Conservation (phyloP, 2,329 filamentous ascomycete species). For the Paecilomyces sp. region DNA sequence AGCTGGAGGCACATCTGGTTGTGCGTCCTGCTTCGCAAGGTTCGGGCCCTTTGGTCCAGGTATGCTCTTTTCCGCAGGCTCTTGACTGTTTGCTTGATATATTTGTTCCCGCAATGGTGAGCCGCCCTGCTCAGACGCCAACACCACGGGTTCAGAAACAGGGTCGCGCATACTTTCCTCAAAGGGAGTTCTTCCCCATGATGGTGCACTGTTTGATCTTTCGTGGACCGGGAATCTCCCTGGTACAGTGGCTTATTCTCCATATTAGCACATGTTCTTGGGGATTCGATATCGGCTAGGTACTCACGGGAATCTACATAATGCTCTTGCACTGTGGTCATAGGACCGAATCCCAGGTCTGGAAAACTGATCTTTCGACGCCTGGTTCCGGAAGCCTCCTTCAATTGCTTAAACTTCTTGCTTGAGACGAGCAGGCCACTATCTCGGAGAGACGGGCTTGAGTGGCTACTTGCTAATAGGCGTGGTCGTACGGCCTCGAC, state of each 20-base stretch:
- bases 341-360: constrained; percentile 8
- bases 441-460: constrained; percentile 2
- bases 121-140: constrained; percentile 2
- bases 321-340: constrained; percentile 12
- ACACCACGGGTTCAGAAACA: constrained; percentile 7
- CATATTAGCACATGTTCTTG: neutral
- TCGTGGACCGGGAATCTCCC: constrained; percentile 17
- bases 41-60: neutral
- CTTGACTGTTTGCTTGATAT: neutral
- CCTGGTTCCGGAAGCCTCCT: constrained; percentile 7
- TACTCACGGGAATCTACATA: constrained; percentile 20
- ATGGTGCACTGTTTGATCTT: constrained; percentile 18
- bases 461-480: constrained; percentile 3
- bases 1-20: constrained; percentile 11
- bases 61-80: neutral
- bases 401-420: constrained; percentile 6
- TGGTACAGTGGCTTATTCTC: constrained; percentile 20
- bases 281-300: neutral
- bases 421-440: neutral
- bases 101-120: neutral
- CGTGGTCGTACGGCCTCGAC: neutral
- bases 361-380: constrained; percentile 14
- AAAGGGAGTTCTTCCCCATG: constrained; percentile 5
- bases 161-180: constrained; percentile 5
- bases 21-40: neutral